Evolutionary conservation across 306 rosid species (phyloP).

Genomic region (Hippophae gyantsensis): DNA sequence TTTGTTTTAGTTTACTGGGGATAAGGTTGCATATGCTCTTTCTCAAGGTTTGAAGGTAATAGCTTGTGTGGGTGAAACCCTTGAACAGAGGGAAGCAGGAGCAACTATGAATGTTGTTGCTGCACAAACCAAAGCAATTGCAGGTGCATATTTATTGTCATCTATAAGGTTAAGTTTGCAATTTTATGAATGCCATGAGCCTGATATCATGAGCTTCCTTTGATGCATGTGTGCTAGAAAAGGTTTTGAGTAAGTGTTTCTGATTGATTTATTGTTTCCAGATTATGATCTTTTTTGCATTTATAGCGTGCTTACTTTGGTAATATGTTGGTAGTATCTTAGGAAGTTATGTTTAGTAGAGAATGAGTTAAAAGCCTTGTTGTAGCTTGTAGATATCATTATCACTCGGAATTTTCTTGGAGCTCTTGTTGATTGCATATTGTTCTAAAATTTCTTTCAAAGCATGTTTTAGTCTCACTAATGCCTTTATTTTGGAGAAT

Average conservation of each 20-base stretch:
- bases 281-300: background rate
- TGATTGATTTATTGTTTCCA: background rate
- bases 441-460: too few species aligned
- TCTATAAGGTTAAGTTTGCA: conserved; percentile 1
- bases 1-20: conserved; percentile 57
- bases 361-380: too few species aligned
- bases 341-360: background rate
- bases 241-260: background rate
- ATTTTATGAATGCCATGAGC: background rate
- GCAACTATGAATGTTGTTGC: conserved; percentile 52
- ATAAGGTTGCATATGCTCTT: conserved; percentile 81
- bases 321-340: background rate
- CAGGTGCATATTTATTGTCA: conserved; percentile 30
- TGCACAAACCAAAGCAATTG: conserved; percentile 84
- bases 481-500: too few species aligned
- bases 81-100: conserved; percentile 77
- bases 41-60: conserved; percentile 71
- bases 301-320: background rate
- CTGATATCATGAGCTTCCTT: background rate
- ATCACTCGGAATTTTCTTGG: too few species aligned
- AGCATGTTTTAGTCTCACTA: too few species aligned
- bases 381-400: too few species aligned
- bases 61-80: conserved; percentile 87
- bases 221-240: background rate
- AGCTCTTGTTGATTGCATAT: too few species aligned